Evolutionary conservation across 164 flowering plant species (phyloP), one percentile per base, ranked within the genome.

Genomic region (Malania oleifera): DNA sequence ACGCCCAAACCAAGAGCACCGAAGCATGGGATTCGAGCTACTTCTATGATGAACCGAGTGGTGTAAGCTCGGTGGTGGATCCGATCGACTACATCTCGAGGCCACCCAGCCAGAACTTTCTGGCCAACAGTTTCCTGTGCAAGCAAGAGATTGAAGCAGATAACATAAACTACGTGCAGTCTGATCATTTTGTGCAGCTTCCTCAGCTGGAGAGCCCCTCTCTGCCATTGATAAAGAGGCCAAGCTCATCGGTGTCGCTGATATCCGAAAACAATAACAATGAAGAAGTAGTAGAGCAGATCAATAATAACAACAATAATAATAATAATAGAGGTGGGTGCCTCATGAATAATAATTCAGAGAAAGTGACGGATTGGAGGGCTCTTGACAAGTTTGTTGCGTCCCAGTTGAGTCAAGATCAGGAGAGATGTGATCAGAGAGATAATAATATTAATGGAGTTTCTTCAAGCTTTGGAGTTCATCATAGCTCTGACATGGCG

Each of bases 121-220:
- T 68, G 18, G 0, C 64, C 1, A 77, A 67, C 19, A 77, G 52
- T 50, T 66, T 78, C 53, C 20, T 84, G 47, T 82, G 88, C 67
- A 89, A 89, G 77, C 83, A 77, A 68, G 93, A 87, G 60, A 52
- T 65, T 31, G 89, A 78, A 70, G 75, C 71, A 0, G 81, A 82
- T 7, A 74, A 65, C 20, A 25, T 70, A 24, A 70, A 49, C 27
- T 73, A 70, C 74, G 52, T 76, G 52, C 73, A 71, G 12, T 50
- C 77, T 26, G 77, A 82, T 23, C 69, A 51, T 1, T 86, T 83
- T 63, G 66, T 77, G 31, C 83, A 86, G 68, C 91, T 86, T 61
- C 98, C 98, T 22, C 91, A 86, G 57, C 84, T 91, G n/a, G 89
- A 89, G 37, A 86, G 87, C 75, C 91, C 98, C 8, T 80, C 96